A percentile compares a stretch with the other conserved stretches of the same genome.
Evolutionary conservation across 805 yeast species (phyloP).

Genomic region (Saturnispora sekii): DNA sequence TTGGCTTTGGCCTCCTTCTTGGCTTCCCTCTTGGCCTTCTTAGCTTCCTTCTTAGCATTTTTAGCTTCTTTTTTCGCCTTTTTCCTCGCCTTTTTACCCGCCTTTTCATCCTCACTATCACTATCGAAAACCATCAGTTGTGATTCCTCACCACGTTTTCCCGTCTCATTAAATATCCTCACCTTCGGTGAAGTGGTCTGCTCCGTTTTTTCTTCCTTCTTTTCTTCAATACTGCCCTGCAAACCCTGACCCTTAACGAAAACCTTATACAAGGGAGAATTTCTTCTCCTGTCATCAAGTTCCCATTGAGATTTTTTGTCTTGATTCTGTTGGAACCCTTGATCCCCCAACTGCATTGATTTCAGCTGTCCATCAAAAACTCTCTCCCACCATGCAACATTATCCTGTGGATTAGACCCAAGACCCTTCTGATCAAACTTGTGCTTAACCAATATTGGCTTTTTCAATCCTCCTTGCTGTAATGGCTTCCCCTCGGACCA

Average conservation of each 20-base stretch:
- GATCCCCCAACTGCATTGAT: constrained; percentile 39
- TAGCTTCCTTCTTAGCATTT: constrained; percentile 20
- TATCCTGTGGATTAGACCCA: constrained; percentile 67
- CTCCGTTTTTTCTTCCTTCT: constrained; percentile 16
- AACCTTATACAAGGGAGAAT: constrained; percentile 64
- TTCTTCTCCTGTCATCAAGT: constrained; percentile 27
- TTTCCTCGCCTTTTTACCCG: constrained; percentile 17
- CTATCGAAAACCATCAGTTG: constrained; percentile 19
- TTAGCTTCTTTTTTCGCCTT: constrained; percentile 18
- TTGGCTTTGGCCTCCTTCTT: constrained; percentile 14
- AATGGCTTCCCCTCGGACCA: constrained; percentile 92
- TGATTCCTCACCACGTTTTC: constrained; percentile 8
- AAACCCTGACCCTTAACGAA: constrained; percentile 84
- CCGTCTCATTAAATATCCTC: constrained; percentile 5
- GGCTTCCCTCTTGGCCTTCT: constrained; percentile 17
- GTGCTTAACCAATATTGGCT: constrained; percentile 83
- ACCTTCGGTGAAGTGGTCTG: not conserved
- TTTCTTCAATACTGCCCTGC: constrained; percentile 60
- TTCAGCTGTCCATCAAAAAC: constrained; percentile 90
- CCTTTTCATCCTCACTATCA: constrained; percentile 22
- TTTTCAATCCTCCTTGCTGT: constrained; percentile 65
- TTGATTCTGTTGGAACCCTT: constrained; percentile 2
- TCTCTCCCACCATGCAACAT: constrained; percentile 96
- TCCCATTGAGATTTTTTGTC: constrained; percentile 1
- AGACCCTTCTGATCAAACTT: constrained; percentile 86